These are phyloP conservation scores for Ceratobasidium sp. DNA, from an alignment of 1,284 basidiomycete species.

Conservation along the genomic window DNA sequence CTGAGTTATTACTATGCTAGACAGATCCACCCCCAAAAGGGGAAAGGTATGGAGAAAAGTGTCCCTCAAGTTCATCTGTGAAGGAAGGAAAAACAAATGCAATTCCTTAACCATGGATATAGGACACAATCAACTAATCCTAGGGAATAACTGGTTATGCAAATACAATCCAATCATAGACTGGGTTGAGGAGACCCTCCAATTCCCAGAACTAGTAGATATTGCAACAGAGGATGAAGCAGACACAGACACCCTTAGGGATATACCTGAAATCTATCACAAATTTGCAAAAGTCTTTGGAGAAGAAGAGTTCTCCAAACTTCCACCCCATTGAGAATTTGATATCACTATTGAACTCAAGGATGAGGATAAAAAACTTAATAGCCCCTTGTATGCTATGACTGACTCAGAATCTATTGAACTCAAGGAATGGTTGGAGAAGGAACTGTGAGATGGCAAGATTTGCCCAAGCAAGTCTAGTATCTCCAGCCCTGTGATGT, in stretches of 20 bases:
- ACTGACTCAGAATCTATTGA: background rate
- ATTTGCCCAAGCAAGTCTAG: slow-evolving; percentile 49
- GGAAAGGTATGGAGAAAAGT: no score
- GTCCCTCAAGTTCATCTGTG: no score
- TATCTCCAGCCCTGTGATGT: slow-evolving; percentile 54
- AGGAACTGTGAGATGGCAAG: slow-evolving; percentile 19
- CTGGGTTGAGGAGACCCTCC: background rate
- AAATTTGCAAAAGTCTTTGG: slow-evolving; percentile 6
- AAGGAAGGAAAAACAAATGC: no score
- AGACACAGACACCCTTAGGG: background rate
- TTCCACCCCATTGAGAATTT: slow-evolving; percentile 7
- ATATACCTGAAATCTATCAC: slow-evolving; percentile 1
- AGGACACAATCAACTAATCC: no score
- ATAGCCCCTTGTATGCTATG: slow-evolving; percentile 24
- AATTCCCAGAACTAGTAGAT: background rate
- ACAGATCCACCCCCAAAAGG: no score
- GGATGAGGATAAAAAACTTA: slow-evolving; percentile 34
- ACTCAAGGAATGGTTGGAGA: background rate
- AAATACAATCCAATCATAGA: no score
- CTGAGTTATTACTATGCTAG: no score
- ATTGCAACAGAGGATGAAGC: background rate
- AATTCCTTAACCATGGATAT: no score
- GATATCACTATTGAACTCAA: slow-evolving; percentile 26
- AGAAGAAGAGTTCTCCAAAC: slow-evolving; percentile 14
- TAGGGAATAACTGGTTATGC: no score